Percentiles rank a stretch among this genome's conserved stretches.
Evolutionary conservation across 2,329 filamentous ascomycete species (phyloP).

Genomic region (Microcyclospora pomicola): DNA sequence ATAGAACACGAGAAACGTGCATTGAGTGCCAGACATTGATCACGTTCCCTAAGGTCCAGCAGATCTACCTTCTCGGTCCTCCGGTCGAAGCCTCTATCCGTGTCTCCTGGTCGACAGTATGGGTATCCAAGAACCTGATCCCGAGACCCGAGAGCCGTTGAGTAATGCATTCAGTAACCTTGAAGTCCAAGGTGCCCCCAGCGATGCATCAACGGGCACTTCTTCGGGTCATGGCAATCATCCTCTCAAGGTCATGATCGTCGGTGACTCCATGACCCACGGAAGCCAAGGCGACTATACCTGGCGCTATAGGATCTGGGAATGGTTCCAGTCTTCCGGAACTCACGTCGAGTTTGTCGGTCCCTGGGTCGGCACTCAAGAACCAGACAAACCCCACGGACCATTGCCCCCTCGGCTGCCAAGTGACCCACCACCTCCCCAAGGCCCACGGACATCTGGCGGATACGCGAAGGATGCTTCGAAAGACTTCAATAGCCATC

Average conservation of each 20-base stretch:
- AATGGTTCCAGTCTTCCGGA: slow-evolving; percentile 20
- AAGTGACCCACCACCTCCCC: neutral
- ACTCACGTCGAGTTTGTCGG: slow-evolving; percentile 21
- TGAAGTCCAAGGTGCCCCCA: no score
- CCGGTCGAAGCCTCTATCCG: no score
- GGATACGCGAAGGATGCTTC: slow-evolving; percentile 19
- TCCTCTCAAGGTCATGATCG: slow-evolving; percentile 2
- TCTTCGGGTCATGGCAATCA: neutral
- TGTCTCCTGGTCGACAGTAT: no score
- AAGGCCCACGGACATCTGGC: slow-evolving; percentile 6
- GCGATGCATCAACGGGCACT: no score
- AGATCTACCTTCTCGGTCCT: no score
- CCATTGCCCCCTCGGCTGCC: slow-evolving; percentile 5
- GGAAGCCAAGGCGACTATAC: slow-evolving; percentile 26
- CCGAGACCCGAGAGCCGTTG: no score
- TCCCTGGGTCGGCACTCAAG: slow-evolving; percentile 25
- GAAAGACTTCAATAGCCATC: slow-evolving; percentile 14
- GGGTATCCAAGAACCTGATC: no score
- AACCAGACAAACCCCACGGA: slow-evolving; percentile 5
- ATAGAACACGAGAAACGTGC: no score
- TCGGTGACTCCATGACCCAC: slow-evolving; percentile 8
- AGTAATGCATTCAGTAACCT: no score
- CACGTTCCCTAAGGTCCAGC: no score
- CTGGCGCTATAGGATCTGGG: slow-evolving; percentile 28
- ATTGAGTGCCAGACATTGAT: no score